phyloP scores from a whole-genome alignment of 2,329 filamentous ascomycete genomes.

The Alternaria brassicae region DNA sequence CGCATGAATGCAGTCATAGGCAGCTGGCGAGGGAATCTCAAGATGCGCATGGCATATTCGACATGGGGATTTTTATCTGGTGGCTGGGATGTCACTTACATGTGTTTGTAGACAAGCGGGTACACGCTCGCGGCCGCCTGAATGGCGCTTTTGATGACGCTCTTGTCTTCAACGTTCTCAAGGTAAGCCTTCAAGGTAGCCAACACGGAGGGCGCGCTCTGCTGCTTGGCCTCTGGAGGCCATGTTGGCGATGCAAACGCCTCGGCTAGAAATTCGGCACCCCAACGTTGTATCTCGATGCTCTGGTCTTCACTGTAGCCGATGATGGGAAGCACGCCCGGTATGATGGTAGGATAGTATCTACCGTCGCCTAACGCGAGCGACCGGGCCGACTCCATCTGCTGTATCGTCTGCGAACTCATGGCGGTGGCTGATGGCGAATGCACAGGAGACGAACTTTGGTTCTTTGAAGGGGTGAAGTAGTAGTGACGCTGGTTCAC shows the following conservation, averaged over 20 bases:
- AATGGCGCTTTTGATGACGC: slow-evolving; percentile 84
- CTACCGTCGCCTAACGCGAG: slow-evolving; percentile 85
- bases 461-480: slow-evolving; percentile 29
- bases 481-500: slow-evolving; percentile 35
- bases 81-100: slow-evolving; percentile 70
- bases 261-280: slow-evolving; percentile 92
- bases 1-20: slow-evolving; percentile 25
- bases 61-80: slow-evolving; percentile 33
- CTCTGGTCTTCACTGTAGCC: slow-evolving; percentile 67
- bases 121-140: slow-evolving; percentile 93
- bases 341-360: slow-evolving; percentile 91
- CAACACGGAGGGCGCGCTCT: slow-evolving; percentile 77
- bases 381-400: slow-evolving; percentile 88
- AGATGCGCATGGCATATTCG: slow-evolving; percentile 24
- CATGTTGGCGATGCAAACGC: slow-evolving; percentile 93
- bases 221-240: slow-evolving; percentile 77
- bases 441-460: slow-evolving; percentile 30
- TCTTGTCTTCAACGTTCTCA: slow-evolving; percentile 70
- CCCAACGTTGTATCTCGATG: slow-evolving; percentile 91
- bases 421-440: slow-evolving; percentile 31
- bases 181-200: slow-evolving; percentile 68
- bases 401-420: slow-evolving; percentile 62
- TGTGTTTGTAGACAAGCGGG: slow-evolving; percentile 88
- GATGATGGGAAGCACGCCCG: slow-evolving; percentile 91
- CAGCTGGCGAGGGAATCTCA: slow-evolving; percentile 20